These are phyloP conservation scores for Verticillium nonalfalfae DNA, from an alignment of 2,329 filamentous ascomycete genomes.

Conservation along the genomic window DNA sequence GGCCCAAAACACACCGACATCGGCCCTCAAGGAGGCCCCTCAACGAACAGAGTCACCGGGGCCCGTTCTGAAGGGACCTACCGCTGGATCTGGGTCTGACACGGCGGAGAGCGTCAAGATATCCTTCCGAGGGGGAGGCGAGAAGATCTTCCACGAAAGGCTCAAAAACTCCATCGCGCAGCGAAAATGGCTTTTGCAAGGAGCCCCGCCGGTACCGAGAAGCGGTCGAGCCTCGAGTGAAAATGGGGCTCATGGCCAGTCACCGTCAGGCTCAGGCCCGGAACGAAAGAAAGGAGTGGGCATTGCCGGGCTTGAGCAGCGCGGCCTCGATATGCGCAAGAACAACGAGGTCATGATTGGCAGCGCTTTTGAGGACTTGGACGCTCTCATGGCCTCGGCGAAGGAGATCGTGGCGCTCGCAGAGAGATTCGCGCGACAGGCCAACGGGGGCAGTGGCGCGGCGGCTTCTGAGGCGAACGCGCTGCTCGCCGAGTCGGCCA, in stretches of 20 bases:
- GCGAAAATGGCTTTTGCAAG: constrained; percentile 89
- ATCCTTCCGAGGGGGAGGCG: constrained; percentile 84
- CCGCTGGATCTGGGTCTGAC: constrained; percentile 36
- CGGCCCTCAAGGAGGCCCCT: constrained; percentile 27
- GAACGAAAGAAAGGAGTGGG: constrained; percentile 61
- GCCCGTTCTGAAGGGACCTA: constrained; percentile 48
- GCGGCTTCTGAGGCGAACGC: constrained; percentile 64
- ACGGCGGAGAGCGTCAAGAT: constrained; percentile 76
- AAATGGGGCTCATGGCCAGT: constrained; percentile 22
- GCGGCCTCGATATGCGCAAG: constrained; percentile 76
- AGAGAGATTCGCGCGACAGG: constrained; percentile 73
- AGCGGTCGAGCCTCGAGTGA: constrained; percentile 34
- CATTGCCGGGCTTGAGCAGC: constrained; percentile 86
- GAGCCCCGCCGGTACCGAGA: constrained; percentile 80
- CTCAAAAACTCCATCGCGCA: constrained; percentile 85
- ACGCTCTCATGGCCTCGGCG: constrained; percentile 94
- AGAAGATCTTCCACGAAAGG: constrained; percentile 83
- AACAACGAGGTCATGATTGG: constrained; percentile 94
- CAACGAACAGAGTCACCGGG: constrained; percentile 70
- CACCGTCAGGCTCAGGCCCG: constrained; percentile 2
- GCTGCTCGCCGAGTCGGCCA: constrained; percentile 74
- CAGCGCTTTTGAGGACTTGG: constrained; percentile 89
- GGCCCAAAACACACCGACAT: constrained; percentile 38
- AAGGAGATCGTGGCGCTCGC: constrained; percentile 94
- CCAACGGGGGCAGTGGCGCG: constrained; percentile 50